phyloP scores from a whole-genome alignment of 331 rosid species.

The Quercus tomentella region DNA sequence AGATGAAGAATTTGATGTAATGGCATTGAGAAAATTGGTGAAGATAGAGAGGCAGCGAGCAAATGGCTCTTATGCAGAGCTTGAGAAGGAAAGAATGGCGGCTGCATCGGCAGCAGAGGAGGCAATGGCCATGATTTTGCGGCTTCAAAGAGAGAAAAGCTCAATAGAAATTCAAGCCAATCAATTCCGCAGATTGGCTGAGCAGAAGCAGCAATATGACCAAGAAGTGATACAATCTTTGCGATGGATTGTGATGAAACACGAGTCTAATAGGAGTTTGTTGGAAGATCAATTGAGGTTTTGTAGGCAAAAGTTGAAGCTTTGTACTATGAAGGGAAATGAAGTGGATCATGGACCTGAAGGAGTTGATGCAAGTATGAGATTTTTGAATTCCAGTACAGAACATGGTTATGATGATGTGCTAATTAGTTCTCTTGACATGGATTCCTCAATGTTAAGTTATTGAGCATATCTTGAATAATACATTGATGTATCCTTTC shows the following conservation, averaged over 20 bases:
- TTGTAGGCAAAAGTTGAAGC: slow-evolving; percentile 35
- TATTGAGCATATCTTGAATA: background rate
- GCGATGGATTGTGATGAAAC: slow-evolving; percentile 33
- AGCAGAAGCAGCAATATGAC: slow-evolving; percentile 54
- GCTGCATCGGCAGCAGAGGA: slow-evolving; percentile 68
- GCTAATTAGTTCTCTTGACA: slow-evolving; percentile 16
- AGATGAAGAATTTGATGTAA: slow-evolving; percentile 42
- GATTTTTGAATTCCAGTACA: slow-evolving; percentile 20
- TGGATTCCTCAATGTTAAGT: slow-evolving; percentile 26
- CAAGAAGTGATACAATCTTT: slow-evolving; percentile 43
- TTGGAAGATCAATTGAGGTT: slow-evolving; percentile 37
- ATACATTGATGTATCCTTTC: background rate
- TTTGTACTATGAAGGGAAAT: slow-evolving; percentile 7
- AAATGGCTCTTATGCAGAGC: slow-evolving; percentile 45
- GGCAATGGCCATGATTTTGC: slow-evolving; percentile 72
- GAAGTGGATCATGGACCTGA: slow-evolving; percentile 27
- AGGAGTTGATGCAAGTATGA: slow-evolving; percentile 7
- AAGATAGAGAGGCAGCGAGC: slow-evolving; percentile 38
- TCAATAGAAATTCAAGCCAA: slow-evolving; percentile 50
- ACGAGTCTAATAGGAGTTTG: slow-evolving; percentile 33
- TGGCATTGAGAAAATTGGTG: slow-evolving; percentile 46
- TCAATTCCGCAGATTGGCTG: slow-evolving; percentile 55
- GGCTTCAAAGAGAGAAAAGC: slow-evolving; percentile 73
- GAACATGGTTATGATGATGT: slow-evolving; percentile 22
- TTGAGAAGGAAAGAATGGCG: slow-evolving; percentile 66